Evolutionary conservation across 1,284 basidiomycete genomes (phyloP).

Genomic region (Agroathelia rolfsii): DNA sequence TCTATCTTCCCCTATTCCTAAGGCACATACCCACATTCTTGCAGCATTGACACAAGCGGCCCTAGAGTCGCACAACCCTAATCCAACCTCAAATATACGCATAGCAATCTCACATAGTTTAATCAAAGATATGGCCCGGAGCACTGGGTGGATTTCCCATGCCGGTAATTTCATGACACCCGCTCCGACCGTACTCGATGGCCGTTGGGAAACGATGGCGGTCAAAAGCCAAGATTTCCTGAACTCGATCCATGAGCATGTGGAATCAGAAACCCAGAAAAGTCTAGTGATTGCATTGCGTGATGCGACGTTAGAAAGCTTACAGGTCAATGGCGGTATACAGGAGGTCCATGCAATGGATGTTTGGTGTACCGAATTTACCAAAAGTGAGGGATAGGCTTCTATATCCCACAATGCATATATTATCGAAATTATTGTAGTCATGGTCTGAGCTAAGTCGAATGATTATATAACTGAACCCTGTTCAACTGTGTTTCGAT

Average conservation of each 20-base stretch:
- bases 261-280: conserved; percentile 19
- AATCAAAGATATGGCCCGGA: conserved; percentile 21
- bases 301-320: conserved; percentile 16
- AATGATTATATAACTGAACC: too few species aligned
- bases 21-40: conserved; percentile 25
- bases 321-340: conserved; percentile 10
- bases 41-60: conserved; percentile 29
- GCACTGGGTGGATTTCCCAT: conserved; percentile 18
- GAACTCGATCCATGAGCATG: conserved; percentile 13
- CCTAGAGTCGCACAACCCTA: conserved; percentile 25
- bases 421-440: too few species aligned
- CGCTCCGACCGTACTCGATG: conserved; percentile 23
- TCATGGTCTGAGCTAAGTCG: too few species aligned
- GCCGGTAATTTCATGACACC: conserved; percentile 20
- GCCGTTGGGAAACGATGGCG: conserved; percentile 24
- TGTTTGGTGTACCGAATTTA: too few species aligned
- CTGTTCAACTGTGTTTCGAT: too few species aligned
- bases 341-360: conserved; percentile 24
- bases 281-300: conserved; percentile 19
- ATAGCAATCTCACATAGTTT: conserved; percentile 26
- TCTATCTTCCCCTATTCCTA: conserved; percentile 18
- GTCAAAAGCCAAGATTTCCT: conserved; percentile 15
- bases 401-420: too few species aligned
- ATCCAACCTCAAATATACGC: conserved; percentile 26
- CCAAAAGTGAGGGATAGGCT: too few species aligned